Base-by-base conservation (phyloP, 2,329 filamentous ascomycete species). In the Davidsoniella eucalypti region DNA sequence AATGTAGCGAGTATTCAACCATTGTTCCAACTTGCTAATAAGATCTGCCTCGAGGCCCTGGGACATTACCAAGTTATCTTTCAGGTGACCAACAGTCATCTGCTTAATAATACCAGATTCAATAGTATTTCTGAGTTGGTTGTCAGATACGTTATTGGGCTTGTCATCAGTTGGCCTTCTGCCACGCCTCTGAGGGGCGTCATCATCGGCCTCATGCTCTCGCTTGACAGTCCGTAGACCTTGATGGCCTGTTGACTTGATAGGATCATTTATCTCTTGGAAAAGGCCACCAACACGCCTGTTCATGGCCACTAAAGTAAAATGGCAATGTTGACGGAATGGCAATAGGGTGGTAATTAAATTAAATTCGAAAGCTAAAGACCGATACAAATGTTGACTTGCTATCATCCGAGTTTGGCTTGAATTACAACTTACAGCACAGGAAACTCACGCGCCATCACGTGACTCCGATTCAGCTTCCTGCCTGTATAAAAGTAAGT, bases 261-360 rank as follows among this genome's bases (percentile, higher is more conserved):
- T 58, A 0, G 67, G 64, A 41, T 67, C 67, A 3, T 84, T 80
- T 80, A 88, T 94, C 33, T 85, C 79, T 43, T 82, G 69, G 8
- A 94, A 74, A 59, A 87, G 85, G 2, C 78, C 75, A 0, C 87
- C 88, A 1, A 84, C 82, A 26, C 90, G 79, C 67, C 93, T 96
- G 62, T 87, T 78, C 50, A 98, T 96, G 56, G 93, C 86, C 21
- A 23, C 21, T 5, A 5, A 23, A 23, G 21, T 23, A 23, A 23
- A 23, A 33, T 8, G 6, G 3, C 4, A 12, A 33, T 12, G 9
- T 33, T 33, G 29, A 12, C 12, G 12, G 29, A 33, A 10, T 12
- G 8, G 29, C 6, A 1, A 12, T 9, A 1, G 29, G 29, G 12
- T 9, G 29, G 4, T 33, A 9, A 33, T 12, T 23, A 23, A 5